Conservation (phyloP, 2,329 filamentous ascomycete species). For the Dothideomycetes sp. region DNA sequence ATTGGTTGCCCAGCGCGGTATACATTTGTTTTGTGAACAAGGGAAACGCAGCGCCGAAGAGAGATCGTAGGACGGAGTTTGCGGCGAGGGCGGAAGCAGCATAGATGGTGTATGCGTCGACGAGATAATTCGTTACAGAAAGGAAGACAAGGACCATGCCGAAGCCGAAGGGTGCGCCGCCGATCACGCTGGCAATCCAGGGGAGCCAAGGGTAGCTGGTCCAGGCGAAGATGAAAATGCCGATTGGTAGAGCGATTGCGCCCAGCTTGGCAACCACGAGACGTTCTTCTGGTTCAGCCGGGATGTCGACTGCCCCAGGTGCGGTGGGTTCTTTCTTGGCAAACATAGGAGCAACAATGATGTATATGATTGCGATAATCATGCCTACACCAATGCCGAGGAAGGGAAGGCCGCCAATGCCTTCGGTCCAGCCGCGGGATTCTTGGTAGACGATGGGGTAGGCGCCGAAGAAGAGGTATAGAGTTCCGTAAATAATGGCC, state of each 20-base stretch:
- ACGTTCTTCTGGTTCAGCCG: slow-evolving; percentile 34
- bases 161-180: slow-evolving; percentile 28
- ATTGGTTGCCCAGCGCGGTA: slow-evolving; percentile 50
- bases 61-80: slow-evolving; percentile 46
- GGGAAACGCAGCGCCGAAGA: slow-evolving; percentile 48
- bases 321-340: slow-evolving; percentile 51
- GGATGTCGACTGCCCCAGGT: slow-evolving; percentile 44
- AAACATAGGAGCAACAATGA: slow-evolving; percentile 45
- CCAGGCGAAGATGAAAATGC: slow-evolving; percentile 40
- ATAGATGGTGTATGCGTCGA: slow-evolving; percentile 38
- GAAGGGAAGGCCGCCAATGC: slow-evolving; percentile 54
- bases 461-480: slow-evolving; percentile 40
- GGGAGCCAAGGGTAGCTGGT: slow-evolving; percentile 24
- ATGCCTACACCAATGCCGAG: slow-evolving; percentile 60
- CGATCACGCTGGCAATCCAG: slow-evolving; percentile 30
- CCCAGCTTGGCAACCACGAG: slow-evolving; percentile 33
- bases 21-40: slow-evolving; percentile 40
- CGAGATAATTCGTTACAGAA: background rate
- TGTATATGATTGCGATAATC: slow-evolving; percentile 48
- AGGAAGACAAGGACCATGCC: background rate
- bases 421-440: slow-evolving; percentile 46
- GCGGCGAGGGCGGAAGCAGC: slow-evolving; percentile 54
- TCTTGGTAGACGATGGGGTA: slow-evolving; percentile 52
- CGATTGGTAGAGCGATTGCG: slow-evolving; percentile 28
- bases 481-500: slow-evolving; percentile 44